phyloP scores from a whole-genome alignment of 352 stramenopile species.

The Peronospora belbahrii region DNA sequence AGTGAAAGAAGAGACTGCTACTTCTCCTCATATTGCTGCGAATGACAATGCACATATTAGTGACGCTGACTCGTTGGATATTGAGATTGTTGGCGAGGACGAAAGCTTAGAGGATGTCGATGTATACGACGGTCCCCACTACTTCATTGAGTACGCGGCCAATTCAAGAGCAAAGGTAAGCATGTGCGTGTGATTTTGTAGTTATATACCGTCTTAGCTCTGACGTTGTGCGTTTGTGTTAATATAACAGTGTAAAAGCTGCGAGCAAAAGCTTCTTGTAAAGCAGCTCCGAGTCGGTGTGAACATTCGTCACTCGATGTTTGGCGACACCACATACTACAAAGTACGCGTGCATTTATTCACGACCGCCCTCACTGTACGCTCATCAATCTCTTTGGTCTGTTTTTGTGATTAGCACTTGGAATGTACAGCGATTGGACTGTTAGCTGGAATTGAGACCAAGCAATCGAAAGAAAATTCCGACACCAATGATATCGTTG shows the following conservation, averaged over 20 bases:
- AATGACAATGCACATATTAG: slow-evolving; percentile 9
- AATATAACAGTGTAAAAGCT: slow-evolving; percentile 60
- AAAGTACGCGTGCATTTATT: slow-evolving; percentile 38
- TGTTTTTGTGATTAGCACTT: slow-evolving; percentile 23
- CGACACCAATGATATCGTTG: slow-evolving; percentile 8
- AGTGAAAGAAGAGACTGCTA: not conserved
- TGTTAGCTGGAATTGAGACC: slow-evolving; percentile 9
- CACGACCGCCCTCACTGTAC: not conserved
- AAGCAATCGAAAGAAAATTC: slow-evolving; percentile 12
- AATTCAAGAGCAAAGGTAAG: slow-evolving; percentile 54
- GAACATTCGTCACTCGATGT: slow-evolving; percentile 66
- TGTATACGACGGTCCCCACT: slow-evolving; percentile 41
- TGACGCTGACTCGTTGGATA: slow-evolving; percentile 28
- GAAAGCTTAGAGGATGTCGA: slow-evolving; percentile 27
- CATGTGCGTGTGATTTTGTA: not conserved
- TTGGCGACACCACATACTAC: slow-evolving; percentile 71
- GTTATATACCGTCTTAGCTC: not conserved
- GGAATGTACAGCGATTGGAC: slow-evolving; percentile 24
- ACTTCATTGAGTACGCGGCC: slow-evolving; percentile 60
- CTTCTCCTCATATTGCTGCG: not conserved
- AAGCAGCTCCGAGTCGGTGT: slow-evolving; percentile 48
- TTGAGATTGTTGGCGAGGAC: slow-evolving; percentile 27
- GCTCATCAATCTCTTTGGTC: slow-evolving; percentile 1
- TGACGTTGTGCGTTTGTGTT: slow-evolving; percentile 3
- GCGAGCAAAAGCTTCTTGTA: slow-evolving; percentile 48